Conservation (phyloP, 352 stramenopile species). For the Phytophthora ohioensis region DNA sequence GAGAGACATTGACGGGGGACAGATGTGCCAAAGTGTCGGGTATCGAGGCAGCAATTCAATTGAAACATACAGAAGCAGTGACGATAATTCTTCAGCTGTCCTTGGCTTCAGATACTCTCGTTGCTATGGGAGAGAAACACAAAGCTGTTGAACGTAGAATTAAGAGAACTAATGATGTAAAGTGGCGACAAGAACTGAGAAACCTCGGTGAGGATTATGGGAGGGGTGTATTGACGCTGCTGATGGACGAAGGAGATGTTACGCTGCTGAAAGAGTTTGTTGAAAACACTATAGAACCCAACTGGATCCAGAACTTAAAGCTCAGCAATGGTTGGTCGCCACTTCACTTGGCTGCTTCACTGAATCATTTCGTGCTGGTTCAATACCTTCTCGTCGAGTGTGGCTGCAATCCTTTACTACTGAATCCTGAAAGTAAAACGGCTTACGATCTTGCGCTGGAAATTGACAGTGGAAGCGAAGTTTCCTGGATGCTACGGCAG, state of each 20-base stretch:
- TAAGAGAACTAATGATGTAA: background rate
- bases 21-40: background rate
- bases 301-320: slow-evolving; percentile 2
- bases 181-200: background rate
- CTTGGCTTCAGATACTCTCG: background rate
- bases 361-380: background rate
- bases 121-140: background rate
- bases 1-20: background rate
- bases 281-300: background rate
- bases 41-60: slow-evolving; percentile 1
- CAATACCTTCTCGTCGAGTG: slow-evolving; percentile 10
- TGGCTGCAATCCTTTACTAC: slow-evolving; percentile 1
- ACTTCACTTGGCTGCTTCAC: background rate
- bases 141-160: background rate
- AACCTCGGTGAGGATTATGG: background rate
- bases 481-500: background rate
- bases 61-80: slow-evolving; percentile 1
- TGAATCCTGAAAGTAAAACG: slow-evolving; percentile 3
- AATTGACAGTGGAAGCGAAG: background rate
- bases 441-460: slow-evolving; percentile 1
- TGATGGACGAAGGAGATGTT: background rate
- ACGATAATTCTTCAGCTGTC: slow-evolving; percentile 1
- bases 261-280: background rate
- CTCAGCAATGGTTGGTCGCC: slow-evolving; percentile 8
- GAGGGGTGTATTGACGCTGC: background rate